Evolutionary conservation across 305 asterid species (phyloP), one percentile per base, ranked within the genome.

Genomic region (Fraxinus albicans): DNA sequence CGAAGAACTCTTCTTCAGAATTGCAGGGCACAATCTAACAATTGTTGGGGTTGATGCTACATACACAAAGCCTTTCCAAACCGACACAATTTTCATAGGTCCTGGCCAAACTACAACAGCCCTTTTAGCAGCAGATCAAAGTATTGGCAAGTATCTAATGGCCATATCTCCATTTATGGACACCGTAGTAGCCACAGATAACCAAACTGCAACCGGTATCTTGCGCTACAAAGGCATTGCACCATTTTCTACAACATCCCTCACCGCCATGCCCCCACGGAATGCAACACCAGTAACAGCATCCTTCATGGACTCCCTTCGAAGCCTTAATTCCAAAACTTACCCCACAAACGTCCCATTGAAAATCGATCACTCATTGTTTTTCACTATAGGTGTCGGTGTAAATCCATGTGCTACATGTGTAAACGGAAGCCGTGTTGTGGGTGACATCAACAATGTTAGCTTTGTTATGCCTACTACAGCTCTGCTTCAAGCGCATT

Each of bases 91-190:
- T 67, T 93, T 90, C 91, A 86, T 90, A 31, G 94, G 89, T 50
- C 94, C 97, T 50, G 97, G 97, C 81, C 97, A 93, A 77, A 91
- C 97, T 3, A 91, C 94, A 13, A 90, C 75, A 79, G 94, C 87
- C 50, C 81, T 93, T 67, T 75, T 91, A 79, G 82, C 83, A 6
- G 91, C 95, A 8, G 89, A 93, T 77, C 91, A 89, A 73, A 47
- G 29, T 23, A 8, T 27, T 29, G 92, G 91, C 44, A 87, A 90
- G 53, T 91, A 91, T 70, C 34, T 83, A 27, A 88, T 90, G 29
- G 93, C 94, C 75, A 79, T 86, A 23, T 91, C 94, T 31, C 95
- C 97, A 35, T 93, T 91, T 38, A 93, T 90, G 95, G 97, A 91
- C 91, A 91, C 95, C 6, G 21, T 60, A 35, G 95, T 93, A 13